Percentiles rank a stretch among this genome's conserved stretches.
Conservation (phyloP, 495 filamentous ascomycete genomes). For the Penicillium arizonense region DNA sequence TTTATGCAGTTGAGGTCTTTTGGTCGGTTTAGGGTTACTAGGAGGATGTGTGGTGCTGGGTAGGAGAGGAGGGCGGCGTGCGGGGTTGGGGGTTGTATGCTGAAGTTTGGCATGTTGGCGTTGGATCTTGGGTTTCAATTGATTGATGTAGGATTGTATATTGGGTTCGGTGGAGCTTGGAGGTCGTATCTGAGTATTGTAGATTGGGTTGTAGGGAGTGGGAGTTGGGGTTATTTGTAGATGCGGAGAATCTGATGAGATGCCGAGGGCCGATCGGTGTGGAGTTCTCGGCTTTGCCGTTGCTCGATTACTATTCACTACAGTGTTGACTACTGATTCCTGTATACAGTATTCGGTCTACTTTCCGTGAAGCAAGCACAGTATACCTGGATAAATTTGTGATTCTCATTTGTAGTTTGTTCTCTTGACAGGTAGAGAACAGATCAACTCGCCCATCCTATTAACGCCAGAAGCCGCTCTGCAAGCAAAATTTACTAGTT, state of each 20-base stretch:
- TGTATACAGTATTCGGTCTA: no score
- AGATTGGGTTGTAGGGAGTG: background rate
- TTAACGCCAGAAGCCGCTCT: conserved; percentile 22
- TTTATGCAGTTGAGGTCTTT: conserved; percentile 51
- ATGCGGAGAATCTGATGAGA: conserved; percentile 22
- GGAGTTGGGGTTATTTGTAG: conserved; percentile 3
- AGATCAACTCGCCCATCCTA: conserved; percentile 7
- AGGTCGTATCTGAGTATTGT: background rate
- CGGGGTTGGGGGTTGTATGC: conserved; percentile 36
- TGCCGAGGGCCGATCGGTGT: conserved; percentile 33
- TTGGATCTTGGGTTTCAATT: background rate
- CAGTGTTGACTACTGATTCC: no score
- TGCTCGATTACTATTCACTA: background rate
- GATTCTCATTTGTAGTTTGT: no score
- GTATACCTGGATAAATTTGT: no score
- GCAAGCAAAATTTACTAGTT: conserved; percentile 10
- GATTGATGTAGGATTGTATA: background rate
- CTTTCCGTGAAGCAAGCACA: no score
- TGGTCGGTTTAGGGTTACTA: conserved; percentile 49
- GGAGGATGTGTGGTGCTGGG: conserved; percentile 47
- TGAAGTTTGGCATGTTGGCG: conserved; percentile 24
- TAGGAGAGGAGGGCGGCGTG: conserved; percentile 39
- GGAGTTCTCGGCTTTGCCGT: background rate
- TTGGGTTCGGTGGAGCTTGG: background rate
- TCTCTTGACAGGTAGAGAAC: background rate